Base-by-base conservation (phyloP, 805 yeast species). In the Ogataea dorogensis region DNA sequence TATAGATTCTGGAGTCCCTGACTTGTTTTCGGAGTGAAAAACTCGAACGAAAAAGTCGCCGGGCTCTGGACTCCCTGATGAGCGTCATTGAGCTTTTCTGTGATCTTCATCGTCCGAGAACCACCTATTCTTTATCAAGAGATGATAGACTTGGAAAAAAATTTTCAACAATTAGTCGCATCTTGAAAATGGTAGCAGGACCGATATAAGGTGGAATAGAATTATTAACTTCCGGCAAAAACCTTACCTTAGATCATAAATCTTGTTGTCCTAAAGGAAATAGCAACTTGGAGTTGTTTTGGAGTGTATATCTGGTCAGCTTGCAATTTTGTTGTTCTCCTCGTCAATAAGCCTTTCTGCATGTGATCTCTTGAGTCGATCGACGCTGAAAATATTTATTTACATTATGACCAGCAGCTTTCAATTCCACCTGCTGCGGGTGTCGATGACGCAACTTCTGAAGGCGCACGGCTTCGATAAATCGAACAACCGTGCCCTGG, bases 1-100 rank as follows among this genome's bases (percentile, higher is more conserved):
- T 89, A 91, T 41, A 93, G 70, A 59, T 93, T 93, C 59, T 88
- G 96, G 16, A 91, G 93, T 58, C 98, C 98, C 62, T 93, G 97
- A 15, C 91, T 72, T 0, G 98, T 93, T 69, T 93, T 93, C 29
- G 98, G 98, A 16, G 91, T 96, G 61, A 93, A 93, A 66, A 86
- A 93, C 70, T 93, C 98, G 54, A 89, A 91, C 29, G 98, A 89
- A 61, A 86, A 91, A 5, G 98, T 86, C 2, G 95, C 71, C 59
- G 59, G 61, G 14, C 54, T 40, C n/a, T 29, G 21, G 5, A 30
- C 48, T 19, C 49, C 53, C 38, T 33, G 32, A 44, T 70, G 75
- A 5, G 71, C 65, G 33, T 56, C 59, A 31, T 54, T 43, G 32
- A 73, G 60, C 49, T 73, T 73, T 27, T 70, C 67, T 10, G 73